Conservation (phyloP, 139 green algal species). For the Haematococcus lacustris region DNA sequence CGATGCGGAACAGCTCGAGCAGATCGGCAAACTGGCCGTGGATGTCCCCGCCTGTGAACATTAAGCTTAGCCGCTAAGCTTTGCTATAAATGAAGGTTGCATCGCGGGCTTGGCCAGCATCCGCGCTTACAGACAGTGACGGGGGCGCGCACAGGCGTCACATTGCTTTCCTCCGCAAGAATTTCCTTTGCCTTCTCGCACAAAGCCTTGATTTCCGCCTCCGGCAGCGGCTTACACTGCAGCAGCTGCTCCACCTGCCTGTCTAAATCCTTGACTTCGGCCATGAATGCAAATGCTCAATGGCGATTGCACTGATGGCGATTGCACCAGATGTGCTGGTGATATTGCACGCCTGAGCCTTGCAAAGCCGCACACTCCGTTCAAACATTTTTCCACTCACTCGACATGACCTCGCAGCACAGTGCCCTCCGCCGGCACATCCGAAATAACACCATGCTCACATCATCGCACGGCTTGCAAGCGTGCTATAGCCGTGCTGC, state of each 20-base stretch:
- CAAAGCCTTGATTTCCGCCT: conserved; percentile 83
- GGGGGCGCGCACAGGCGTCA: conserved; percentile 88
- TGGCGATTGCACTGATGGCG: conserved; percentile 4
- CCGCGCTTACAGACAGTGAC: conserved; percentile 93
- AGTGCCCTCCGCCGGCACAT: too few species aligned
- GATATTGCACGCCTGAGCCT: neutral
- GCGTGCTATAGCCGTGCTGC: too few species aligned
- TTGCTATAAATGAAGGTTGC: too few species aligned
- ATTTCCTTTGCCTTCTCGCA: conserved; percentile 92
- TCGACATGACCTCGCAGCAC: too few species aligned
- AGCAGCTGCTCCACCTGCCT: conserved; percentile 78
- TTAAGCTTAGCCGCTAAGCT: too few species aligned
- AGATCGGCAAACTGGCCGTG: conserved; percentile 98
- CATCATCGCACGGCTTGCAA: too few species aligned
- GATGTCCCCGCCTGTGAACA: conserved; percentile 71
- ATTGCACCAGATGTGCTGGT: neutral
- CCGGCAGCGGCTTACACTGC: conserved; percentile 84
- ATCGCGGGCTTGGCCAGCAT: too few species aligned
- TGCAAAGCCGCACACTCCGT: too few species aligned
- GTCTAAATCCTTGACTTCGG: conserved; percentile 79
- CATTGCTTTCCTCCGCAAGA: conserved; percentile 88
- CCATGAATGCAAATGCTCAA: conserved; percentile 35
- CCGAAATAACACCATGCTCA: too few species aligned
- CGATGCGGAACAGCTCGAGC: conserved; percentile 93
- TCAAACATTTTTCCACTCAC: too few species aligned